These are phyloP conservation scores for Epithemia pelagica DNA, from an alignment of 108 stramenopile genomes.

Conservation along the genomic window DNA sequence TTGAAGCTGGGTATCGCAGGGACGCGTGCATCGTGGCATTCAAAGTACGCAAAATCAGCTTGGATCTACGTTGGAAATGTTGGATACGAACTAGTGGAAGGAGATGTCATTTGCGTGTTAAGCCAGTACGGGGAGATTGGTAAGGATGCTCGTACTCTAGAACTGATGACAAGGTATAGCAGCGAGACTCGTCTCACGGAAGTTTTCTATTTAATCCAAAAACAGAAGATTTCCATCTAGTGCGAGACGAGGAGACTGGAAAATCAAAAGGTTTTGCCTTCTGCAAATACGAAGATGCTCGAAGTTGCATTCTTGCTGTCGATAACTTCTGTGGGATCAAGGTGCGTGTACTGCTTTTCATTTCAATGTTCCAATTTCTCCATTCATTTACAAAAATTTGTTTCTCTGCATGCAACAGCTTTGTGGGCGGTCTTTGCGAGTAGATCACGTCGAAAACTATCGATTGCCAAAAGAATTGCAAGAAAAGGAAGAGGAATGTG, in stretches of 20 bases:
- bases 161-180: neutral
- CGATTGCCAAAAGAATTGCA: constrained; percentile 85
- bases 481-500: constrained; percentile 70
- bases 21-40: constrained; percentile 93
- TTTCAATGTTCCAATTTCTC: too few species aligned
- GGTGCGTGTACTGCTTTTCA: constrained; percentile 17
- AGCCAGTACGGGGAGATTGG: constrained; percentile 83
- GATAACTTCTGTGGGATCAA: constrained; percentile 90
- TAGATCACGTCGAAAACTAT: constrained; percentile 97
- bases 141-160: constrained; percentile 15
- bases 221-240: constrained; percentile 89
- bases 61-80: constrained; percentile 97
- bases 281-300: constrained; percentile 87
- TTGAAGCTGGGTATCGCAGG: constrained; percentile 77
- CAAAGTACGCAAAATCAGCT: constrained; percentile 83
- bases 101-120: constrained; percentile 93
- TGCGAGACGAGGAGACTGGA: constrained; percentile 91
- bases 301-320: constrained; percentile 94
- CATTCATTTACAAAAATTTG: neutral
- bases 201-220: too few species aligned
- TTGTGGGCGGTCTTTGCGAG: constrained; percentile 80
- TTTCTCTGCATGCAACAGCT: constrained; percentile 24
- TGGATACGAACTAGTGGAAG: constrained; percentile 84
- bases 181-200: too few species aligned
- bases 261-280: constrained; percentile 87